Evolutionary conservation across 2,329 filamentous ascomycete genomes (phyloP), one percentile per base, ranked within the genome.

Genomic region (Huntiella abstrusa): DNA sequence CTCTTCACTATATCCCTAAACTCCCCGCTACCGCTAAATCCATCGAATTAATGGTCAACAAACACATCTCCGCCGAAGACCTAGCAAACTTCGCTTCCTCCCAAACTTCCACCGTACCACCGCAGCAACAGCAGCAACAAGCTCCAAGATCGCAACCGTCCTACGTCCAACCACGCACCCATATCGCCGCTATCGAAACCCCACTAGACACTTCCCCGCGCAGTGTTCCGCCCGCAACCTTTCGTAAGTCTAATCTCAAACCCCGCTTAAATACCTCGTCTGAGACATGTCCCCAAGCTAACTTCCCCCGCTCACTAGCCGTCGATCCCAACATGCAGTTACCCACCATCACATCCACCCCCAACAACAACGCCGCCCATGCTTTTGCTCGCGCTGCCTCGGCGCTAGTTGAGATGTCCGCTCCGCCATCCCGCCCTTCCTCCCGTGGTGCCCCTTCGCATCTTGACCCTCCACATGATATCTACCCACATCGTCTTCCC

Each of bases 21-120:
- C 81, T 96, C 56, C 88, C 91, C 54, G 91, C 91, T 42, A 98
- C 88, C 55, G 88, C 95, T 64, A 88, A 96, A 66, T 95, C 86
- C 77, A 95, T 98, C 64, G 69, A 83, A 58, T 71, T 94, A 61
- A 96, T 96, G 91, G 84, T 96, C 62, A 92, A 78, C 62, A 79
- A 84, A 60, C 74, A 73, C 7, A 45, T 36, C 19, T 45, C 43
- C 15, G 7, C 22, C 22, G 22, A 28, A 28, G 22, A 28, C 10
- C 4, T 28, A 28, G 22, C 22, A 28, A 28, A 37, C 38, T 19
- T 73, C 71, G 51, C 52, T 54, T 45, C 57, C 60, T 42, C 57
- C 58, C 51, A 57, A 54, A 48, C 56, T 60, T 39, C 53, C 58
- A 40, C 54, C 60, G 22, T 39, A 15, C 43, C 47, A 34, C 54